Evolutionary conservation across 78 protist species (phyloP), one percentile per base, ranked within the genome.

Genomic region (Dictyostelium discoideum): DNA sequence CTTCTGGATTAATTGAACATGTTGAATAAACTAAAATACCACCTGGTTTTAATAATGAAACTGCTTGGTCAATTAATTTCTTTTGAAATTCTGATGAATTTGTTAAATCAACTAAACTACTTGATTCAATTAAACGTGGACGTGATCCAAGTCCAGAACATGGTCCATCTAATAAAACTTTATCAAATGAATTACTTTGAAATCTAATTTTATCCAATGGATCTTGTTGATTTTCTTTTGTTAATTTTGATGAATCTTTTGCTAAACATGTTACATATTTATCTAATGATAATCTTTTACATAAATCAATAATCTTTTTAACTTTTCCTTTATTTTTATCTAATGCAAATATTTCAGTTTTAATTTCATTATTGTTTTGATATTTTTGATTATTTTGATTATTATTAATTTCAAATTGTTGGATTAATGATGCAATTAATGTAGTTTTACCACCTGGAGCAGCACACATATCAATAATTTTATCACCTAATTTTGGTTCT

Each of bases 391-490:
- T 73, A 73, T 11, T 29, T 14, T 26, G 11, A 14, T 74, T 74
- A 42, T 13, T 37, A 5, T 37, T 9, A 13, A 0, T 46, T 22
- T 79, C 84, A 22, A 18, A 14, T 37, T 39, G 42, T 39, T 98
- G 97, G 98, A 99, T 97, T 44, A 99, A 87, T 42, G 97, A 94
- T 5, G 99, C 99, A n/a, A 99, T 96, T 89, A 99, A 92, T 18
- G 99, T 88, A 0, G 99, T 98, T 97, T 99, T 99, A 60, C 99
- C 99, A 39, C 99, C 99, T 0, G 99, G 99, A 11, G 99, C 99
- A 1, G 99, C 97, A 11, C 98, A 85, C 99, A 99, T 98, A 83
- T 99, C 99, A 14, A 99, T 97, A 26, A 98, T 90, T 22, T 85
- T 78, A 90, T 97, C 98, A 44, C 80, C 92, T 5, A 88, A 26